Conservation (phyloP, 192 early-diverging fungal genomes). For the Coemansia reversa region DNA sequence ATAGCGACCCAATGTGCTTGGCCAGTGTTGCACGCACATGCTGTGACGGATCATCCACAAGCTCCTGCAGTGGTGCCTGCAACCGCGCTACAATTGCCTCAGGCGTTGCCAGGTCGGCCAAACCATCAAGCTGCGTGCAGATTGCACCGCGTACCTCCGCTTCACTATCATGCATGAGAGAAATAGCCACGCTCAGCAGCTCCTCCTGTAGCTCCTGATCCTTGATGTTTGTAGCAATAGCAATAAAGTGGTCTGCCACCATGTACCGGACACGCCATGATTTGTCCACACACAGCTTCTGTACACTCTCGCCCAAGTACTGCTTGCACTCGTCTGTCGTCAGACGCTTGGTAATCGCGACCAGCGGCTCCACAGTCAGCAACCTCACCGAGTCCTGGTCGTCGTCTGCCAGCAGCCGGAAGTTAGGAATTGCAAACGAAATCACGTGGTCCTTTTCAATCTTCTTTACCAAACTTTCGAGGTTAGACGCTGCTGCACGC, state of each 20-base stretch:
- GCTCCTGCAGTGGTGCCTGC: slow-evolving; percentile 87
- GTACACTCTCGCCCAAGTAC: slow-evolving; percentile 73
- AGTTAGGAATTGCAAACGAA: slow-evolving; percentile 81
- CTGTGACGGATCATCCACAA: slow-evolving; percentile 94
- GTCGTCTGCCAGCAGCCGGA: slow-evolving; percentile 80
- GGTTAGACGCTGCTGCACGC: slow-evolving; percentile 80
- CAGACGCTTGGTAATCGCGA: slow-evolving; percentile 83
- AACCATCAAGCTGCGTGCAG: slow-evolving; percentile 78
- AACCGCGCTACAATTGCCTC: slow-evolving; percentile 74
- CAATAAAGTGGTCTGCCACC: slow-evolving; percentile 98
- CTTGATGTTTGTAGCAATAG: slow-evolving; percentile 61
- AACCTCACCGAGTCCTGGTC: slow-evolving; percentile 97
- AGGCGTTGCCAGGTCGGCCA: slow-evolving; percentile 74
- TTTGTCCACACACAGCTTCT: slow-evolving; percentile 81
- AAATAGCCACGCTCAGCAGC: slow-evolving; percentile 80
- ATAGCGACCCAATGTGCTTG: slow-evolving; percentile 93
- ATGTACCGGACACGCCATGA: slow-evolving; percentile 99
- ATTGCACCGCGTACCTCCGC: slow-evolving; percentile 97
- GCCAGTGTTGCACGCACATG: slow-evolving; percentile 95
- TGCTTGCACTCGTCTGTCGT: slow-evolving; percentile 74
- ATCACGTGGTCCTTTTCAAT: slow-evolving; percentile 67
- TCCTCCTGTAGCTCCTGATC: slow-evolving; percentile 67
- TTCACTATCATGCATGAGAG: slow-evolving; percentile 91
- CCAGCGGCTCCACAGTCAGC: slow-evolving; percentile 87
- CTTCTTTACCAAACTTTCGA: slow-evolving; percentile 35